Base-by-base conservation (phyloP, 805 yeast species). In the Wickerhamiella slavikovae region DNA sequence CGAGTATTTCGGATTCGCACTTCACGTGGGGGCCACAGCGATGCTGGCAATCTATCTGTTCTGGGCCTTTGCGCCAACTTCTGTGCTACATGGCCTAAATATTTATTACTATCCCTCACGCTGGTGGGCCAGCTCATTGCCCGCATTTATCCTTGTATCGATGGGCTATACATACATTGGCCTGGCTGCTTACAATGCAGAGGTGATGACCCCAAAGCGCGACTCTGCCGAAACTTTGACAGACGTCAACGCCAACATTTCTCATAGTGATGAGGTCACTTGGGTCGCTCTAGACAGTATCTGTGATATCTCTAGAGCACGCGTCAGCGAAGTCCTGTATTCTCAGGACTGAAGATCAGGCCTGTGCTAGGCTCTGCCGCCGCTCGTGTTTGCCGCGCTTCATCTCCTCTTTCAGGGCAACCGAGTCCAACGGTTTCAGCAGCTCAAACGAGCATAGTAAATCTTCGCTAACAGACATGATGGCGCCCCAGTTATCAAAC, bases 401-500 rank as follows among this genome's bases (percentile, higher is more conserved):
- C 95, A 85, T 80, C 29, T 80, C 89, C 49, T 78, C 93, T 48
- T 85, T 83, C 53, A 89, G 64, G 4, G 94, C 94, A 13, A 76
- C 74, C 29, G 91, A 68, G 54, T 85, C 96, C 42, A 89, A 60
- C 12, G 98, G 98, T 53, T 89, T 94, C 35, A 85, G 60, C 31
- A 85, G 63, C 51, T 85, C 98, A 52, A 85, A 85, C 37, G 89
- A 74, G 52, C 98, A 85, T 33, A 89, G 58, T 39, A 85, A 60
- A 43, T 85, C 95, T 38, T 85, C 94, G 38, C 79, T 68, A 11
- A 85, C 96, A 42, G 91, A 72, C 96, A 85, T 85, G 4, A 85
- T 95, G 2, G 98, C 98, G 15, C 93, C 94, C 93, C 93, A 80
- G 44, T 80, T 80, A 49, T 82, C 79, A 44, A 72, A 72, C 49